These are phyloP conservation scores for Citrullus amarus DNA, from an alignment of 306 rosid species.

Conservation along the genomic window DNA sequence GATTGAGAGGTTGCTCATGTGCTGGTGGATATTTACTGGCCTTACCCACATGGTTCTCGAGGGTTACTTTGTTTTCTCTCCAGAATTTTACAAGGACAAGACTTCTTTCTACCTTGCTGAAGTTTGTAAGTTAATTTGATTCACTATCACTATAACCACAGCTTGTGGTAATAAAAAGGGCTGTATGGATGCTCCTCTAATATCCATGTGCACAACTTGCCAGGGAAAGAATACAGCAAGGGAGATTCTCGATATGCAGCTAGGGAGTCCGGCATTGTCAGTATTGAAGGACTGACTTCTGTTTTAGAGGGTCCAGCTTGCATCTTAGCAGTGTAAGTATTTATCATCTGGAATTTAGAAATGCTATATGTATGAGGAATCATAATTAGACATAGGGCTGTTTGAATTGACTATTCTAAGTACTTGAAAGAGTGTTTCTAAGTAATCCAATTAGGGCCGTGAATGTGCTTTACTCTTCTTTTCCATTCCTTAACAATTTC, in stretches of 20 bases:
- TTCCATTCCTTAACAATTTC: neutral
- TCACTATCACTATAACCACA: neutral
- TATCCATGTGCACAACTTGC: conserved; percentile 3
- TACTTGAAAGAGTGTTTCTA: no score
- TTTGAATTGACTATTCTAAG: no score
- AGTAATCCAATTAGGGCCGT: no score
- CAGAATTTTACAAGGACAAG: conserved; percentile 69
- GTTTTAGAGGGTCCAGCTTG: conserved; percentile 82
- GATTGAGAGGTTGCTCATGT: conserved; percentile 68
- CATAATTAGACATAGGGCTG: no score
- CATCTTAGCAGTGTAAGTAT: conserved; percentile 72
- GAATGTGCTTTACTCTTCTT: no score
- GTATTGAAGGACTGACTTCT: conserved; percentile 65
- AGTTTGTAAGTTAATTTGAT: conserved; percentile 54
- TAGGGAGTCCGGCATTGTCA: conserved; percentile 56
- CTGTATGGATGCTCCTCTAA: neutral
- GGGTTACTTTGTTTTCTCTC: conserved; percentile 73
- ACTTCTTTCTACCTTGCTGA: conserved; percentile 64
- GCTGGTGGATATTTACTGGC: conserved; percentile 97
- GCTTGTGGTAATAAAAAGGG: neutral
- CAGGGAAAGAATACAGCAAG: conserved; percentile 99
- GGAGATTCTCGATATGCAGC: conserved; percentile 90
- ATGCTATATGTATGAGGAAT: neutral
- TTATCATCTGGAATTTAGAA: neutral
- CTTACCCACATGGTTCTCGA: conserved; percentile 70